Evolutionary conservation across 2,329 filamentous ascomycete genomes (phyloP), one percentile per base, ranked within the genome.

Genomic region (Pyrenophora graminea): DNA sequence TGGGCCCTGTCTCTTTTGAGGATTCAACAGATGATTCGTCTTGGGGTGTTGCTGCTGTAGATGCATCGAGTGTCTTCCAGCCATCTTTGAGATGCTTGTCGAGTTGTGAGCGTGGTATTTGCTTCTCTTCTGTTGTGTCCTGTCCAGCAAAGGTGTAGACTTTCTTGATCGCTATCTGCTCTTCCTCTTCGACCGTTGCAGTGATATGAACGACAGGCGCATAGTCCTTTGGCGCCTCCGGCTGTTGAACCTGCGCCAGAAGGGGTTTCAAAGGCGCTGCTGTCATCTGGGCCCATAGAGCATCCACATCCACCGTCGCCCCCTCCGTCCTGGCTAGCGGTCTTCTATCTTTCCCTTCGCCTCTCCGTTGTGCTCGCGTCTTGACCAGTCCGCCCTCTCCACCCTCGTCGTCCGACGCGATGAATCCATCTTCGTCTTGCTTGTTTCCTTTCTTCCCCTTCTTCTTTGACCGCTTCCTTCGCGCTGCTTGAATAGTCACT

Each of bases 81-180:
- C 69, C 69, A 13, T 67, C 62, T 12, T 63, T 48, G 18, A 65
- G 45, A 52, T 71, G 63, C 31, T 59, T 51, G n/a, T 61, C 62
- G 30, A 72, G 61, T 10, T 63, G 56, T 4, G 67, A 68, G 27
- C 63, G 64, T 3, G 83, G 76, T 1, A 91, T 85, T 9, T 86
- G 74, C 68, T 89, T 90, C 67, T 89, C 85, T 64, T 91, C 88
- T 0, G 82, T 87, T 62, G 88, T 85, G 10, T 87, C 79, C 63
- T 87, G 84, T 25, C 88, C 88, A 31, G 88, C 88, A 61, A 91
- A 91, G 62, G 87, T 88, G 73, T 89, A 90, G 12, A 83, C 86
- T 25, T 86, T 84, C 62, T 85, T 88, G 55, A 91, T 87, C 53
- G 80, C 82, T 61, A 90, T 42, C 74, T 63, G 69, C 36, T 78